Evolutionary conservation across 768 basidiomycete genomes (phyloP).

Genomic region (Boletus rubescentipes): DNA sequence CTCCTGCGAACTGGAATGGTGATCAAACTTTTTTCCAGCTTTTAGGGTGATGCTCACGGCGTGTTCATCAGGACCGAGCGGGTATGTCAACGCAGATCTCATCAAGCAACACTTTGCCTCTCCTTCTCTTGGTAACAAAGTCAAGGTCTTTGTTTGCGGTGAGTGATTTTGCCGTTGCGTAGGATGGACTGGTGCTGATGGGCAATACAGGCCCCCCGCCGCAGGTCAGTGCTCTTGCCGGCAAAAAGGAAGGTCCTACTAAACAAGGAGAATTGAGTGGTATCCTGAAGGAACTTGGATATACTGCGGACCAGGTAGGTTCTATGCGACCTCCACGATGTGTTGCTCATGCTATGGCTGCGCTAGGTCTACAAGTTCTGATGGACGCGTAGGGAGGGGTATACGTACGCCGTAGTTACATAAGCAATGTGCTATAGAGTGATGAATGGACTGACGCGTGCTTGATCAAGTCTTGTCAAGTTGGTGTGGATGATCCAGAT

Average conservation of each 20-base stretch:
- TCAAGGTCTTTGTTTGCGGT: slow-evolving; percentile 91
- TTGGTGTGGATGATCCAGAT: slow-evolving; percentile 16
- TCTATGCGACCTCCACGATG: neutral
- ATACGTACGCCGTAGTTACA: slow-evolving; percentile 24
- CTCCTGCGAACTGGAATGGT: slow-evolving; percentile 59
- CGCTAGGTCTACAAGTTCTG: slow-evolving; percentile 44
- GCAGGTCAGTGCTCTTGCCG: slow-evolving; percentile 86
- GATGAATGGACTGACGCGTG: slow-evolving; percentile 25
- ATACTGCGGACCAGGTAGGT: slow-evolving; percentile 80
- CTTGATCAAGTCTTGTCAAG: slow-evolving; percentile 18
- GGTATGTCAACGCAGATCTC: slow-evolving; percentile 72
- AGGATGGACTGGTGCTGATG: neutral
- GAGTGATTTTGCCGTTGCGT: slow-evolving; percentile 23
- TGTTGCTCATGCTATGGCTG: slow-evolving; percentile 2
- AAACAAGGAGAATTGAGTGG: slow-evolving; percentile 85
- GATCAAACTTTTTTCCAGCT: slow-evolving; percentile 18
- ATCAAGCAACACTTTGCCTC: slow-evolving; percentile 73
- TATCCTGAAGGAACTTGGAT: slow-evolving; percentile 84
- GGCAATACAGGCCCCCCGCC: slow-evolving; percentile 62
- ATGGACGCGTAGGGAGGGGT: neutral
- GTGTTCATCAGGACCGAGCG: slow-evolving; percentile 51
- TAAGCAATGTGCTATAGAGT: slow-evolving; percentile 19
- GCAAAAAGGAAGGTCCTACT: slow-evolving; percentile 74
- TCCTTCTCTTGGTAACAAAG: slow-evolving; percentile 64
- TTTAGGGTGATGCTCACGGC: slow-evolving; percentile 1